Percentiles rank a stretch among this genome's conserved stretches.
phyloP scores from a whole-genome alignment of 208 protist genomes.

The Leishmania lainsoni region DNA sequence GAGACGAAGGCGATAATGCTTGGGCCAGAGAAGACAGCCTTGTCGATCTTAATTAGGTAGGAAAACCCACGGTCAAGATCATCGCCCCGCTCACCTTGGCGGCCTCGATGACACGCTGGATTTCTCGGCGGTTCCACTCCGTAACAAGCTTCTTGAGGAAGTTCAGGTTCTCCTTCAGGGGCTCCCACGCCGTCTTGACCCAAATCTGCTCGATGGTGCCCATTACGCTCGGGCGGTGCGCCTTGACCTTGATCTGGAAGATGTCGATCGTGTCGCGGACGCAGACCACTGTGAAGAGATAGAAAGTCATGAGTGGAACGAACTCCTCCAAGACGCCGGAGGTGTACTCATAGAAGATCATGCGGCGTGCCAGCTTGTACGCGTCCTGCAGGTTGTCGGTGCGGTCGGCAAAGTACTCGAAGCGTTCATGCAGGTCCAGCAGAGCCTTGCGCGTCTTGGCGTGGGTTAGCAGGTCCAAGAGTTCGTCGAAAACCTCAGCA shows the following conservation, averaged over 20 bases:
- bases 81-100: slow-evolving; percentile 88
- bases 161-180: slow-evolving; percentile 62
- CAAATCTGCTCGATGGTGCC: slow-evolving; percentile 43
- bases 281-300: slow-evolving; percentile 85
- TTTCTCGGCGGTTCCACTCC: slow-evolving; percentile 61
- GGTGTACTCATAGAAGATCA: slow-evolving; percentile 83
- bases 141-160: slow-evolving; percentile 61
- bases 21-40: slow-evolving; percentile 69
- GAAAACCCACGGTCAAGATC: slow-evolving; percentile 85
- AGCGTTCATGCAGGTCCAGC: slow-evolving; percentile 32
- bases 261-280: slow-evolving; percentile 77
- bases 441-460: slow-evolving; percentile 54
- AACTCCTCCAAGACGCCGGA: slow-evolving; percentile 79
- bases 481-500: slow-evolving; percentile 61
- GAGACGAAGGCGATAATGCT: slow-evolving; percentile 92
- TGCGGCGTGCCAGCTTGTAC: slow-evolving; percentile 64
- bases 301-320: slow-evolving; percentile 91
- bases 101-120: slow-evolving; percentile 87
- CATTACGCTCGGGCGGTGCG: slow-evolving; percentile 32
- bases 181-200: slow-evolving; percentile 43
- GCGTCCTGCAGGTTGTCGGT: slow-evolving; percentile 62
- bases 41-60: slow-evolving; percentile 71
- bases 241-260: slow-evolving; percentile 56
- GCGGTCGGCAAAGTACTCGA: slow-evolving; percentile 53
- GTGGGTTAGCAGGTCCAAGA: slow-evolving; percentile 56